Evolutionary conservation across 2,329 filamentous ascomycete genomes (phyloP), one percentile per base, ranked within the genome.

Genomic region (Hymenoscyphus linearis): DNA sequence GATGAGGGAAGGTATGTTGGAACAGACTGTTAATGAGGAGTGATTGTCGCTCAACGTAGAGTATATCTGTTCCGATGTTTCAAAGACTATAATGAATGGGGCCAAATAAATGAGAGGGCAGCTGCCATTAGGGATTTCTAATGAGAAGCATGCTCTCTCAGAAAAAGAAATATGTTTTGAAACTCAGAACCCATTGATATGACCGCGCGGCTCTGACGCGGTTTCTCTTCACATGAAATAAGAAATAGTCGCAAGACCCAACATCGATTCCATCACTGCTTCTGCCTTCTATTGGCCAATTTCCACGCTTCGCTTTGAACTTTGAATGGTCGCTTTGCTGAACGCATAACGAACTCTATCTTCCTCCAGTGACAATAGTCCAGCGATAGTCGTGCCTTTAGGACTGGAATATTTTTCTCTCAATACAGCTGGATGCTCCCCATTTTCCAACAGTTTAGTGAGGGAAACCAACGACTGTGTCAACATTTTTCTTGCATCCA

Each of bases 361-460:
- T 70, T 93, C 89, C 73, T 93, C 90, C 6, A 95, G 76, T 10
- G 88, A 85, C 70, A 91, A 73, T 61, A 93, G 74, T 0, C 90
- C 90, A 2, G 84, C 86, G 66, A 92, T 91, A 3, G 89, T 92
- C 74, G 88, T 92, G 1, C 90, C 90, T 4, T 87, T 89, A 0
- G 90, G 89, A 5, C 88, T 91, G 63, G 80, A 85, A 35, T 91
- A 86, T 76, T 88, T 90, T 68, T 93, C 89, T 58, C 87, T 81
- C 60, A 93, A 75, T 18, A 91, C 76, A 26, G 89, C 89, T 1
- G 90, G 90, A 73, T 92, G 90, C 72, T 91, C 87, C 13, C 87
- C 88, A 61, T 77, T 68, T 50, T 74, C 76, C 27, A 88, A 77
- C 73, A 88, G 73, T 0, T 77, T 81, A 2, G 68, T 67, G 18